Percentiles rank a stretch among this genome's conserved stretches.
Conservation (phyloP, 2,329 filamentous ascomycete species). For the Pseudogymnoascus destructans region DNA sequence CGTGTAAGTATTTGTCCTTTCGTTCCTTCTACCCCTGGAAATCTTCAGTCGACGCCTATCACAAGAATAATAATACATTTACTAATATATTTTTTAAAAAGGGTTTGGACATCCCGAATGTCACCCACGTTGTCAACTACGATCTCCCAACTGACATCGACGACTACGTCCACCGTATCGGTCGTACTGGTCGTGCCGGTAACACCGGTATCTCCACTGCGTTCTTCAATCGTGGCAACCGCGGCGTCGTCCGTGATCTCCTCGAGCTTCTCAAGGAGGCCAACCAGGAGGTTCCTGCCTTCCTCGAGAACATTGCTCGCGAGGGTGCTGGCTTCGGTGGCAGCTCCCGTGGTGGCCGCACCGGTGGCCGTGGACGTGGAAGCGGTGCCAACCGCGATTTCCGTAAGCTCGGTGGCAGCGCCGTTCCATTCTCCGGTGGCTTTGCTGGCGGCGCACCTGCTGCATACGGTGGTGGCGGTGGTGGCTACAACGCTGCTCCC, state of each 20-base stretch:
- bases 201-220: slow-evolving; percentile 97
- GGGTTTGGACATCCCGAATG: slow-evolving; percentile 70
- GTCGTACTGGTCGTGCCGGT: slow-evolving; percentile 98
- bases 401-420: slow-evolving; percentile 54
- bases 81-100: no score
- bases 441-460: slow-evolving; percentile 19
- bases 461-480: slow-evolving; percentile 32
- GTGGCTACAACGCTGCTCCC: slow-evolving; percentile 32
- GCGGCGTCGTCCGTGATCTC: slow-evolving; percentile 90
- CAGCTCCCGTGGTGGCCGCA: slow-evolving; percentile 47
- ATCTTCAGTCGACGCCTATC: no score
- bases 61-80: background rate
- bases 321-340: slow-evolving; percentile 77
- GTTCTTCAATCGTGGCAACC: slow-evolving; percentile 99
- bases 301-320: slow-evolving; percentile 94
- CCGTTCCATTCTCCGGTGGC: slow-evolving; percentile 31
- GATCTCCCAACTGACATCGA: slow-evolving; percentile 98
- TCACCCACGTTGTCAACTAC: slow-evolving; percentile 97
- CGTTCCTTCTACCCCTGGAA: background rate
- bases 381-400: slow-evolving; percentile 69
- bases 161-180: slow-evolving; percentile 97
- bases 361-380: slow-evolving; percentile 62
- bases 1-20: slow-evolving; percentile 29
- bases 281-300: slow-evolving; percentile 87
- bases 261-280: slow-evolving; percentile 98